These are phyloP conservation scores for Climacium dendroides DNA, from an alignment of 225 moss, liverwort and hornwort species.

Conservation along the genomic window DNA sequence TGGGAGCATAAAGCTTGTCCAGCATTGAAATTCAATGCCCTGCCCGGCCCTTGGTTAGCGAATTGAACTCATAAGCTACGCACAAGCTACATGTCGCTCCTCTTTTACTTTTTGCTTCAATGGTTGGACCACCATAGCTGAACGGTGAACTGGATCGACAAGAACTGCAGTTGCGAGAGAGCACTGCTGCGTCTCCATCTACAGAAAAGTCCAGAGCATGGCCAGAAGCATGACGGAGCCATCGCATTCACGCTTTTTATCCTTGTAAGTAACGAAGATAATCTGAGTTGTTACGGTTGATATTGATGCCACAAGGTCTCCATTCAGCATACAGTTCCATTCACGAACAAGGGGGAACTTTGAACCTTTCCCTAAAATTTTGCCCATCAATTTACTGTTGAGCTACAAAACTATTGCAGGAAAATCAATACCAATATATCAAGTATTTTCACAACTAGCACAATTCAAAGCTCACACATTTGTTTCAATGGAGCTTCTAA, in stretches of 20 bases:
- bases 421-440: background rate
- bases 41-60: background rate
- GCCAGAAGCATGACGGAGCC: background rate
- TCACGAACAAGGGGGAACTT: background rate
- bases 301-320: background rate
- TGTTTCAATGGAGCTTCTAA: too few species aligned
- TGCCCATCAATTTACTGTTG: background rate
- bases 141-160: background rate
- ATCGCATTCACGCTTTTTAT: background rate
- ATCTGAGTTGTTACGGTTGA: background rate
- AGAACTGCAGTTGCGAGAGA: background rate
- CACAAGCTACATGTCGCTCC: background rate
- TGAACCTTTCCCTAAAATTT: background rate
- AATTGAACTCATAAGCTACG: background rate
- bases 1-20: background rate
- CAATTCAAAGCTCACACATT: background rate
- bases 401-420: background rate
- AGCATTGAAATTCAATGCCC: background rate
- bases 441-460: background rate
- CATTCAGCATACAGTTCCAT: background rate
- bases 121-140: conserved; percentile 12
- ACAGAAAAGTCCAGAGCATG: background rate
- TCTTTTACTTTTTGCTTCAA: background rate
- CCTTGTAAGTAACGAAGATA: background rate
- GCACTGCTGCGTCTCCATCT: background rate